Evolutionary conservation across 352 stramenopile genomes (phyloP).

Genomic region (Elongisporangium senticosum): DNA sequence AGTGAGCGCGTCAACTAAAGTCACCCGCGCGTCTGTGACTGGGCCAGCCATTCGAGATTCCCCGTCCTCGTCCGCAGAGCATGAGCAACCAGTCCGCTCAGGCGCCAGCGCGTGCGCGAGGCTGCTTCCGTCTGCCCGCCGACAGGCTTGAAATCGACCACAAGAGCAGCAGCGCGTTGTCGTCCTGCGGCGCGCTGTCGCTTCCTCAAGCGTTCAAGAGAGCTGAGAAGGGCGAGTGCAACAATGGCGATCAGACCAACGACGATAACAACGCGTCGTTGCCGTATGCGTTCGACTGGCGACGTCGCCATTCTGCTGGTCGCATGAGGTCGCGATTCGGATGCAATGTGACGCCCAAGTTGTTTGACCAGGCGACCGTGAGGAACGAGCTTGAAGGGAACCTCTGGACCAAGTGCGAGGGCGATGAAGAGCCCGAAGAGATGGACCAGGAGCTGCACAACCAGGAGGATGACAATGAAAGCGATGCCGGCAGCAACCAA

Average conservation of each 20-base stretch:
- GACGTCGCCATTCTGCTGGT: not conserved
- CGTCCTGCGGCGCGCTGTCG: not conserved
- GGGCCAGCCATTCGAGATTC: not conserved
- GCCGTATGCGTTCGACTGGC: not conserved
- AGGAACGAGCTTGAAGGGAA: not conserved
- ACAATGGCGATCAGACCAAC: conserved; percentile 1
- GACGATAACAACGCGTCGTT: not conserved
- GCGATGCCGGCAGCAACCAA: conserved; percentile 5
- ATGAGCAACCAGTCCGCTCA: not conserved
- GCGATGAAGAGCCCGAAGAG: not conserved
- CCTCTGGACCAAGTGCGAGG: not conserved
- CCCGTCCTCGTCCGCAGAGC: not conserved
- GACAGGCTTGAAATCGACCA: not conserved
- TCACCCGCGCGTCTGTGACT: too few species aligned
- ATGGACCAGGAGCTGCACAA: conserved; percentile 4
- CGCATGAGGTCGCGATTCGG: conserved; percentile 6
- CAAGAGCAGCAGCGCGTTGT: too few species aligned
- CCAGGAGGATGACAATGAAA: conserved; percentile 1
- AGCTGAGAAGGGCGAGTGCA: not conserved
- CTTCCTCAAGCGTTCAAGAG: not conserved
- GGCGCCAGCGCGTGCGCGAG: not conserved
- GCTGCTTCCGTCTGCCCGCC: not conserved
- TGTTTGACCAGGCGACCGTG: not conserved
- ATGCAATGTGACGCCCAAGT: not conserved
- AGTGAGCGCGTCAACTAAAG: not conserved